Base-by-base conservation (phyloP, 2,329 filamentous ascomycete genomes). In the Arthrocladium fulminans region DNA sequence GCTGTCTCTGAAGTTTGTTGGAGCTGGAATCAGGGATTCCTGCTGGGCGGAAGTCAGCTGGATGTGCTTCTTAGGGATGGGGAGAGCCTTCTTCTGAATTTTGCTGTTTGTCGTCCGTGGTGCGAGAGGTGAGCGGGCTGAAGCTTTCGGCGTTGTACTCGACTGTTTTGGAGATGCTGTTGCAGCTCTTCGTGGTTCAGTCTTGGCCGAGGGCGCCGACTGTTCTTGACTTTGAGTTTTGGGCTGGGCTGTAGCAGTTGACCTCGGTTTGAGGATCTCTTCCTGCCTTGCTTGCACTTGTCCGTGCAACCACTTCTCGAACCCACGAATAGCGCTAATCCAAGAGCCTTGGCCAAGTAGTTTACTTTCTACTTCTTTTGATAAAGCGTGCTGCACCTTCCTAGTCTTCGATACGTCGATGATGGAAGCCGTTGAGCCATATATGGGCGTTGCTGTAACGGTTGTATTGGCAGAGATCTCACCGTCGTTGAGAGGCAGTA, bases 361-460 rank as follows among this genome's bases (percentile, higher is more conserved):
- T 37, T 53, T 51, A 40, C 48, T 56, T 25, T 57, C 54, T 19
- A 55, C 52, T 42, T 59, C 54, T 45, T 57, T 59, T 12, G 46
- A 47, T 3, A 60, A 43, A 8, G 56, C 57, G 25, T 55, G 47
- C 23, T 57, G 53, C 13, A 60, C 52, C 47, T 58, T 60, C 27
- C 52, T 45, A 25, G 39, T 48, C 45, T 55, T 59, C 9, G 48
- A 51, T 22, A 49, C 52, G 20, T 44, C 46, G 35, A 58, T 32
- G 27, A 53, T 32, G 23, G 48, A 32, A 22, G 43, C 34, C 1
- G 45, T 24, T 22, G 38, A 20, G 17, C 57, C 57, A 42, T 59
- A 58, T 2, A 53, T 17, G 17, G 50, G 46, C 32, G 41, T 49
- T 30, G 56, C 55, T 25, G 49, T 51, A 13, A 59, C 54, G 22